Base-by-base conservation (phyloP, 2,329 filamentous ascomycete species). In the Zymoseptoria tritici region DNA sequence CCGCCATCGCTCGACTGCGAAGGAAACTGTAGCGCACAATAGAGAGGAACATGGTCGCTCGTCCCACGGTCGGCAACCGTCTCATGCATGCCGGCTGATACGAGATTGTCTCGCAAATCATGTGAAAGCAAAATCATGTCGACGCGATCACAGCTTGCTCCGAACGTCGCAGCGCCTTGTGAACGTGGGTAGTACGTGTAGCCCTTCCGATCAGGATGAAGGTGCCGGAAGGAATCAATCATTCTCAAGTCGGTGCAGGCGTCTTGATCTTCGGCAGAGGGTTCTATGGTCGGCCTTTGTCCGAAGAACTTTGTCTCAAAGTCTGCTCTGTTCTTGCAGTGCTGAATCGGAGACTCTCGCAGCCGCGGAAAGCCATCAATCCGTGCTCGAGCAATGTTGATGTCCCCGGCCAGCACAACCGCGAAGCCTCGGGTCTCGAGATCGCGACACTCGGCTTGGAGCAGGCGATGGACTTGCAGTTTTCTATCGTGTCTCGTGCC, bases 41-140 rank as follows among this genome's bases (percentile, higher is more conserved):
- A 81, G 5, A 84, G 66, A 0, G 81, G 80, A 16, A 81, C 79
- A 72, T 83, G 81, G 70, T 83, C 81, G 67, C 80, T 83, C 2
- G 77, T 74, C 0, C 79, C 80, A 49, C 81, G 72, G 61, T 82
- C 81, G 60, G 62, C 66, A 16, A 72, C 63, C 22, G 68, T 76
- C 26, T 77, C 76, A 59, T 75, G 68, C 16, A 80, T 79, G 3
- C 74, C 77, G 52, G 73, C 74, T 13, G 65, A 69, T 13, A 59
- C 67, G 4, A 80, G 60, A 55, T 68, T 65, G 4, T 72, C 73
- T 57, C 75, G 74, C 9, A 81, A 62, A 1, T 53, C 60, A 55
- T 63, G 71, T 3, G 78, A 81, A 19, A 75, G 73, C 58, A 84
- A 69, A 21, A 81, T 75, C 67, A 81, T 72, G 66, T 84, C 81